Evolutionary conservation across 2,329 filamentous ascomycete species (phyloP).

Genomic region (Cladosporium phlei): DNA sequence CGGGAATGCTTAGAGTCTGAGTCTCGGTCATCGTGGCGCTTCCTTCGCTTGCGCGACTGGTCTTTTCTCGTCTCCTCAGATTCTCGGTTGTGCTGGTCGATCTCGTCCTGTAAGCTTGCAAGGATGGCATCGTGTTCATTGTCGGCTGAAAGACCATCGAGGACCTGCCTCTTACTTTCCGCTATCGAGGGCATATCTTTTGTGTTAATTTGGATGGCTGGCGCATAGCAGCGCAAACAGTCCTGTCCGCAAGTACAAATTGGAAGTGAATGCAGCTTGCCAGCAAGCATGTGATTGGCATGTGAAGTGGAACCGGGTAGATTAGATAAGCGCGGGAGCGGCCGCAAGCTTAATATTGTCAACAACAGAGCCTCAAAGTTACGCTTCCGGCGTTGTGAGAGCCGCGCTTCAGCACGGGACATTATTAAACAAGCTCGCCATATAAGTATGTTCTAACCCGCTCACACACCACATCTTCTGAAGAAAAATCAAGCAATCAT

Average conservation of each 20-base stretch:
- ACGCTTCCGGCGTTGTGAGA: conserved; percentile 8
- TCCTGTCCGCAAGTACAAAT: too few relatives aligned
- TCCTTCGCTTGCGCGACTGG: conserved; percentile 2
- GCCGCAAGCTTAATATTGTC: conserved; percentile 9
- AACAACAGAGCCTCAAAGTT: conserved; percentile 7
- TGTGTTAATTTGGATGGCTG: not conserved
- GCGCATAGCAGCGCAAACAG: not conserved
- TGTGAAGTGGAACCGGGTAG: conserved; percentile 1
- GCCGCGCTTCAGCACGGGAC: not conserved
- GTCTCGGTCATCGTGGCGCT: conserved; percentile 14
- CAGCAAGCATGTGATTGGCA: not conserved
- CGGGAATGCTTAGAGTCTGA: conserved; percentile 1
- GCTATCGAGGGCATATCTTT: conserved; percentile 30
- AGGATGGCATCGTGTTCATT: conserved; percentile 30
- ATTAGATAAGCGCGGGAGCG: too few relatives aligned
- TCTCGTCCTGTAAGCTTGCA: conserved; percentile 29
- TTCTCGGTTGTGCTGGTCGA: conserved; percentile 28
- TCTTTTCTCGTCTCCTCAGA: conserved; percentile 14
- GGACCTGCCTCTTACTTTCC: conserved; percentile 29
- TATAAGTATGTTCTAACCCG: not conserved
- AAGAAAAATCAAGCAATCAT: conserved; percentile 19
- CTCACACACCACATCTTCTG: too few relatives aligned
- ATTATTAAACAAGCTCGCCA: not conserved
- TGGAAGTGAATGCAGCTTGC: not conserved
- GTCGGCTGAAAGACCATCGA: conserved; percentile 22